A percentile compares a stretch with the other conserved stretches of the same genome.
Conservation (phyloP, 163 green algal genomes). For the Coccomyxa subellipsoidea region DNA sequence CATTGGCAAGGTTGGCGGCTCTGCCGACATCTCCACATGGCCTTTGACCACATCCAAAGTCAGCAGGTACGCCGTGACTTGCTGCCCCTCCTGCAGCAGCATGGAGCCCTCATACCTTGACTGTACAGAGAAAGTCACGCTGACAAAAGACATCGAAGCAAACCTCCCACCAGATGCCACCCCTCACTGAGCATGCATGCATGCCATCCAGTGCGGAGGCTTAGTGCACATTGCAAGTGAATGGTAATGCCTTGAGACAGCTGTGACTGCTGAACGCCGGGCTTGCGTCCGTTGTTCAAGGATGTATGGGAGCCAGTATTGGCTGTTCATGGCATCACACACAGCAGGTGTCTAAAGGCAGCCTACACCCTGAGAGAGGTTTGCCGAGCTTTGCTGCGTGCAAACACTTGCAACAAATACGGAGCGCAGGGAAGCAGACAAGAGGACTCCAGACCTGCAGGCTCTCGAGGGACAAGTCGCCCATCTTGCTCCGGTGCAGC, state of each 20-base stretch:
- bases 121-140: not conserved
- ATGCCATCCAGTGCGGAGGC: too few species aligned
- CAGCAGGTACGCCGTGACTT: not conserved
- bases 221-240: too few species aligned
- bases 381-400: not conserved
- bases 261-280: too few species aligned
- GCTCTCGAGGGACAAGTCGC: not conserved
- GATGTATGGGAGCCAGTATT: too few species aligned
- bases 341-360: too few species aligned
- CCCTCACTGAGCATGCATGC: too few species aligned
- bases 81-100: not conserved
- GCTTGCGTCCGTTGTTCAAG: too few species aligned
- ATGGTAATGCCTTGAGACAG: too few species aligned
- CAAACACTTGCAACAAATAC: not conserved
- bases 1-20: not conserved
- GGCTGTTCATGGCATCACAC: too few species aligned
- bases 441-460: not conserved
- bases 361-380: not conserved
- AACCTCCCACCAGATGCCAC: not conserved
- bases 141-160: too few species aligned
- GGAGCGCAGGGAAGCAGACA: not conserved
- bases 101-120: too few species aligned
- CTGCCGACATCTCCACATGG: not conserved
- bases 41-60: not conserved
- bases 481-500: not conserved